Evolutionary conservation across 1,284 basidiomycete species (phyloP).

Genomic region (Kalmanozyma brasiliensis): DNA sequence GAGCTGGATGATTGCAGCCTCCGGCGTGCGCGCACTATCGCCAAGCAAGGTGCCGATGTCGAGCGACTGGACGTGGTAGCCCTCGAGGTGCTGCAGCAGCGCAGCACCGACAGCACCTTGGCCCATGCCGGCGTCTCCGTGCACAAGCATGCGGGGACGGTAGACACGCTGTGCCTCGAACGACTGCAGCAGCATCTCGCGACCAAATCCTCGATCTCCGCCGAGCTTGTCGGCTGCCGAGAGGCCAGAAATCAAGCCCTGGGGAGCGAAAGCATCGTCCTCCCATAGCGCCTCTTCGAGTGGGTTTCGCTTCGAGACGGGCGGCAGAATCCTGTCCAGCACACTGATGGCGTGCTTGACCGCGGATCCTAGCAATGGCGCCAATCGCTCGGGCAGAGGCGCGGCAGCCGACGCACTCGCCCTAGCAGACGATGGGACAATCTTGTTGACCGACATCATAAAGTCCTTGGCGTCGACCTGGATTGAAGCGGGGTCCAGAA

Average conservation of each 20-base stretch:
- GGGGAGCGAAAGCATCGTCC: constrained; percentile 74
- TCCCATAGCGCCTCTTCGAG: constrained; percentile 91
- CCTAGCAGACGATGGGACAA: constrained; percentile 89
- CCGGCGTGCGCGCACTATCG: constrained; percentile 87
- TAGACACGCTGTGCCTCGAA: constrained; percentile 92
- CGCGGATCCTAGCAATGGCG: constrained; percentile 78
- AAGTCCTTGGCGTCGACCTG: constrained; percentile 90
- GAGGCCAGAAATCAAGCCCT: constrained; percentile 41
- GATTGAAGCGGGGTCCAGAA: constrained; percentile 87
- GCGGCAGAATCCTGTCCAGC: constrained; percentile 71
- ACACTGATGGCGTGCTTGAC: constrained; percentile 79
- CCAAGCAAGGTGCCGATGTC: constrained; percentile 89
- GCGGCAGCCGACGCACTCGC: constrained; percentile 85
- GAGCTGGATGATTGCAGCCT: constrained; percentile 93
- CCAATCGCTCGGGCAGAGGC: constrained; percentile 86
- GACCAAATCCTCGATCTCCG: constrained; percentile 59
- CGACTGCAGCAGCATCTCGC: constrained; percentile 72
- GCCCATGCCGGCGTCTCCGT: constrained; percentile 87
- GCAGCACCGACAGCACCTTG: constrained; percentile 90
- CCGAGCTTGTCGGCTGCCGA: constrained; percentile 48
- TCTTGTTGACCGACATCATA: constrained; percentile 88
- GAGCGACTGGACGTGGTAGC: constrained; percentile 91
- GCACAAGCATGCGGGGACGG: constrained; percentile 85
- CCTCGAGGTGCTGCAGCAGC: constrained; percentile 90
- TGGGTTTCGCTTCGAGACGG: constrained; percentile 68